phyloP scores from a whole-genome alignment of 73 alveolate species.

The Stentor coeruleus region DNA sequence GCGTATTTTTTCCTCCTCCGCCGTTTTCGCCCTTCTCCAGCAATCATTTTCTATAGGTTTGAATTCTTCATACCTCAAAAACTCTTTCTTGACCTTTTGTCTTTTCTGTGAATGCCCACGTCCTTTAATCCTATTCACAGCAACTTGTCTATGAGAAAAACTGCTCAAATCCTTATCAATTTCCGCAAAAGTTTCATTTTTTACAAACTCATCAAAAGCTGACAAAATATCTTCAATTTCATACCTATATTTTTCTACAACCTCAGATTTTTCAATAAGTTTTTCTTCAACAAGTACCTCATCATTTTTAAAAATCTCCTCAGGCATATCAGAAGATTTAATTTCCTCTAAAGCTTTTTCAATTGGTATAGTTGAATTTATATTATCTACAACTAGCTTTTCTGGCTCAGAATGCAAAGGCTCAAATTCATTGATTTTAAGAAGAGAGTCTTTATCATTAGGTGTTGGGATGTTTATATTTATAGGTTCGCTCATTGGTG shows the following conservation, averaged over 20 bases:
- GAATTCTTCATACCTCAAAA: background rate
- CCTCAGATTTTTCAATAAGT: too few species aligned
- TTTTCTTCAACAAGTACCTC: too few species aligned
- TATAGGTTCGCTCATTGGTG: background rate
- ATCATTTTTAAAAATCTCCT: too few species aligned
- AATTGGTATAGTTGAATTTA: background rate
- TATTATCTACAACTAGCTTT: background rate
- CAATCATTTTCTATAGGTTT: background rate
- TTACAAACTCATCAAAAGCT: background rate
- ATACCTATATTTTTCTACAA: background rate
- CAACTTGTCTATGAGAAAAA: background rate
- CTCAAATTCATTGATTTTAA: background rate
- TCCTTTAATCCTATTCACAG: background rate
- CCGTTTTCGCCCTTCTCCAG: slow-evolving; percentile 21
- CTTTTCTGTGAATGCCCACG: background rate
- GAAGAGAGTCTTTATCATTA: background rate
- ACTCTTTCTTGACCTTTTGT: background rate
- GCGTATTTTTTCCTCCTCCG: slow-evolving; percentile 23
- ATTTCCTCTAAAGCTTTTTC: too few species aligned
- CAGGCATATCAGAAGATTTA: too few species aligned
- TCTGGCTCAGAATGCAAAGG: background rate
- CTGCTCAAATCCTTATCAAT: background rate
- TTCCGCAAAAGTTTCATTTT: background rate
- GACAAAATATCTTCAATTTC: background rate
- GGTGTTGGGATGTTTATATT: background rate